Evolutionary conservation across 331 rosid genomes (phyloP), one percentile per base, ranked within the genome.

Genomic region (Spiraea crenata): DNA sequence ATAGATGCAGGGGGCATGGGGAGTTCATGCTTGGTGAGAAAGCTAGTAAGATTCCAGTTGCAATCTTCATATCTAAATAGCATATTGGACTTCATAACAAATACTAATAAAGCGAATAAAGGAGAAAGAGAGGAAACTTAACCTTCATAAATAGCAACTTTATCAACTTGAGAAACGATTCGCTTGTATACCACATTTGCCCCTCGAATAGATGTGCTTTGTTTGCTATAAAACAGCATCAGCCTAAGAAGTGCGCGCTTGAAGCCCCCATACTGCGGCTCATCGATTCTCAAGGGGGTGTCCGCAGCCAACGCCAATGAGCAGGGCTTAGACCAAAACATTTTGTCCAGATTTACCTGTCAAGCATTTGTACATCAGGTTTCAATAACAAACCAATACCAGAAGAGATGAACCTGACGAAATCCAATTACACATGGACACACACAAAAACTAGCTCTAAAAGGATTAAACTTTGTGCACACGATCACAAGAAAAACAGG

Each of bases 201-300:
- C 57, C 96, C 96, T 58, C 99, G 90, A 83, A 95, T 91, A 9
- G 93, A 89, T 81, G 49, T 87, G 88, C 97, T 91, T 81, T 93
- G 97, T 74, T 91, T 89, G 77, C 96, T 87, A 75, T 91, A 95
- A 80, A 91, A 95, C 76, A 91, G 20, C 95, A 89, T 74, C 73
- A 95, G 61, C 61, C 67, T 87, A 63, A 95, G 79, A n/a, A 91
- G 10, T 63, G 86, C 49, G 66, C 72, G 96, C 80, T 84, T 87
- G 67, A 95, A 31, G 15, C 99, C 96, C 82, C 67, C 85, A 35
- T 77, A 88, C 16, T 87, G 67, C 38, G 96, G 98, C 76, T 93
- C 97, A n/a, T 90, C 90, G 35, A 85, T 74, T 84, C 96, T 84
- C 63, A 81, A 67, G 1, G 90, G 85, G 0, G 98, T 90, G 15